Conservation (phyloP, 176 grass and related monocot species). For the Stipa capillata region DNA sequence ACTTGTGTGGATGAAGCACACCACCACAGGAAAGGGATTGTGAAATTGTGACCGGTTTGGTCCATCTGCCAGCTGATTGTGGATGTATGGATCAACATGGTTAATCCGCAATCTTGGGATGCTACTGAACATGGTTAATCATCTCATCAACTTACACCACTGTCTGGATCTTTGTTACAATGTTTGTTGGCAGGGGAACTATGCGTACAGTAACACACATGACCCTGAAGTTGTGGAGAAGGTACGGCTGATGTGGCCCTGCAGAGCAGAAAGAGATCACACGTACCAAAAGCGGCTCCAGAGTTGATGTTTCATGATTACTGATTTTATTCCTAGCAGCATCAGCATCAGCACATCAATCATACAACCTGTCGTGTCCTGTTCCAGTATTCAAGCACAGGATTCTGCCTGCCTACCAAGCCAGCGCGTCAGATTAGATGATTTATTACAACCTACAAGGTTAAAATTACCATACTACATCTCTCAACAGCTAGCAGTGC, state of each 20-base stretch:
- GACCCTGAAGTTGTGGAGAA: constrained; percentile 1
- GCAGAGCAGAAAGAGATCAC: neutral
- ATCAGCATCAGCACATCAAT: neutral
- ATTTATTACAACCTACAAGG: neutral
- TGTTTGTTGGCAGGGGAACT: neutral
- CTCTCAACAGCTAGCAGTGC: neutral
- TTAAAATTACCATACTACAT: neutral
- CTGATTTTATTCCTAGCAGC: neutral
- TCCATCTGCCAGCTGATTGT: no score
- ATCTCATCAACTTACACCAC: neutral
- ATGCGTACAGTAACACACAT: neutral
- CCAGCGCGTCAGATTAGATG: neutral
- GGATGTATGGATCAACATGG: neutral
- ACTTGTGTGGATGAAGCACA: neutral
- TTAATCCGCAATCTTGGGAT: neutral
- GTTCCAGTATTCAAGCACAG: neutral
- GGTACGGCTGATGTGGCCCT: neutral
- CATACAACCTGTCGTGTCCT: neutral
- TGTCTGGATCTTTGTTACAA: neutral
- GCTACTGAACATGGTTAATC: neutral
- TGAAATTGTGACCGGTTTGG: neutral
- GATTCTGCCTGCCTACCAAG: neutral
- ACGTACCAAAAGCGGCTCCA: neutral
- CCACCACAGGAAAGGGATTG: neutral
- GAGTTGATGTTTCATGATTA: neutral